phyloP scores from a whole-genome alignment of 352 stramenopile species.

The Phytophthora podocarpi region DNA sequence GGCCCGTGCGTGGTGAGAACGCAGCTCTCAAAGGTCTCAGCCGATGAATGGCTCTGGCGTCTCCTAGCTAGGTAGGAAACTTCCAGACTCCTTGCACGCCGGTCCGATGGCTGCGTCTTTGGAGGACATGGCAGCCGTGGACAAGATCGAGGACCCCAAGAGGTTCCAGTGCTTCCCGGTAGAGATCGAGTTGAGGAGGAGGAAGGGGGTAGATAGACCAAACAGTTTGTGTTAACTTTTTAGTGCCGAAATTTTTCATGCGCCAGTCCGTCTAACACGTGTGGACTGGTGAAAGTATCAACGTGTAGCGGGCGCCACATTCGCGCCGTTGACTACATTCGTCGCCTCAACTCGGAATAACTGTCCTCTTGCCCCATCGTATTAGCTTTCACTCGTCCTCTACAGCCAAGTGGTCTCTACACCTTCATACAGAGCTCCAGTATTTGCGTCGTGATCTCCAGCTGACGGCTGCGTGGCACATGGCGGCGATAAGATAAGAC shows the following conservation, averaged over 20 bases:
- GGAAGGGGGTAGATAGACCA: too few relatives aligned
- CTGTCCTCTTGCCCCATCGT: slow-evolving; percentile 4
- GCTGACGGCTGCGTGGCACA: slow-evolving; percentile 24
- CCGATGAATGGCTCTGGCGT: too few relatives aligned
- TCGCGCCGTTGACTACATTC: background rate
- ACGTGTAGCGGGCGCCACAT: background rate
- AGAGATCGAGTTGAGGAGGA: slow-evolving; percentile 29
- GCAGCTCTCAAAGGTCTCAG: too few relatives aligned
- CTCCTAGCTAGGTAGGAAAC: too few relatives aligned
- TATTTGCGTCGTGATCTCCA: slow-evolving; percentile 6
- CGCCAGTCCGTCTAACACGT: background rate
- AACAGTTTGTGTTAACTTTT: too few relatives aligned
- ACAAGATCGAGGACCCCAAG: slow-evolving; percentile 49
- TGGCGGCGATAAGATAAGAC: slow-evolving; percentile 35
- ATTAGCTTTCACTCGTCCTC: slow-evolving; percentile 13
- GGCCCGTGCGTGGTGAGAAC: too few relatives aligned
- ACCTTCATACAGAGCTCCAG: background rate
- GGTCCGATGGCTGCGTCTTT: too few relatives aligned
- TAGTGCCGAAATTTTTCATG: too few relatives aligned
- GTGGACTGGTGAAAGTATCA: slow-evolving; percentile 1
- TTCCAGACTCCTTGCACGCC: too few relatives aligned
- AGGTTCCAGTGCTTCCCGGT: slow-evolving; percentile 57
- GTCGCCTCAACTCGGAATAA: slow-evolving; percentile 4
- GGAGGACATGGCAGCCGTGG: slow-evolving; percentile 48
- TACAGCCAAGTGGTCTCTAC: slow-evolving; percentile 14